Evolutionary conservation across 768 basidiomycete genomes (phyloP), one percentile per base, ranked within the genome.

Genomic region (Kwoniella dendrophila): DNA sequence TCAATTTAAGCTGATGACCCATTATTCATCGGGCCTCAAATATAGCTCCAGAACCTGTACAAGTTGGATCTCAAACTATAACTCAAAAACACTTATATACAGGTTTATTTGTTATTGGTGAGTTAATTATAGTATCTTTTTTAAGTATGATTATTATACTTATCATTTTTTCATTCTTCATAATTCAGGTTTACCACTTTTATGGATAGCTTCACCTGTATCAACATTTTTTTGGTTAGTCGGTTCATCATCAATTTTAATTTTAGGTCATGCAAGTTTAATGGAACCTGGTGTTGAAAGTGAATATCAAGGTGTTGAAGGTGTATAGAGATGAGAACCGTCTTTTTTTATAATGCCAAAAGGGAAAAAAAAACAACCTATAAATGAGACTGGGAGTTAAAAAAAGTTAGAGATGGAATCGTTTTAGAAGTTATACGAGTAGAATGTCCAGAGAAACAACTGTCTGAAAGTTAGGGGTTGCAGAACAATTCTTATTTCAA

Each of bases 261-360:
- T 98, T 72, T 82, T 95, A 64, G 86, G 83, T 10, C 95, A 98
- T 74, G 95, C 95, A 1, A 85, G 84, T 58, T 64, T 97, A 65
- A 86, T 97, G 65, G 95, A 98, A 79, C 95, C 94, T 1, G 95
- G 95, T 27, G 85, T 96, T 56, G 95, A 98, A 81, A 90, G 89
- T 81, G 92, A 95, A 78, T 96, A 96, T 69, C 86, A 88, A 2
- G 74, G 81, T 43, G 88, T 92, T n/a, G 85, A 89, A 78, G 60
- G 66, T 0, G 74, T 72, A 32, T 75, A 59, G 56, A 16, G n/a
- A n/a, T n/a, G n/a, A n/a, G n/a, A n/a, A n/a, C n/a, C n/a, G n/a
- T n/a, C n/a, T n/a, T n/a, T n/a, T n/a, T n/a, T n/a, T n/a, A n/a
- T n/a, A n/a, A n/a, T n/a, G n/a, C n/a, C n/a, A n/a, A n/a, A n/a